Evolutionary conservation across 2,329 filamentous ascomycete species (phyloP), one percentile per base, ranked within the genome.

Genomic region (Trichoderma guizhouense): DNA sequence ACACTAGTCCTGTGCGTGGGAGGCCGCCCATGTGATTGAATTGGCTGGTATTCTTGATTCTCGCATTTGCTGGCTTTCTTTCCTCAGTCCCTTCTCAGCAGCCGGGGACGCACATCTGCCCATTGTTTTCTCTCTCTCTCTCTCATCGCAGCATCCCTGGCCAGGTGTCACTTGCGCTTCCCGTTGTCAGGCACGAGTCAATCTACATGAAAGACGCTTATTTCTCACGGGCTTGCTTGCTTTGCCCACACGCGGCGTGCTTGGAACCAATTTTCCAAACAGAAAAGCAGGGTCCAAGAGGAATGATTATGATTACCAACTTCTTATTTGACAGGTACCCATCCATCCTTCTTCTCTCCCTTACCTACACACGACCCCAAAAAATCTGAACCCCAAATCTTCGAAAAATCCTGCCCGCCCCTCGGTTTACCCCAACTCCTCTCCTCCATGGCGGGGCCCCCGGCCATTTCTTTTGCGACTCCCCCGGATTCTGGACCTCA

Each of bases 391-490:
- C 71, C 34, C 64, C 57, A 72, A 72, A 72, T 61, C 57, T 61
- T 32, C 21, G 18, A 34, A 60, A 51, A 53, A 53, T 24, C 65
- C 34, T 28, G 51, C 62, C 36, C 26, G 47, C 67, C 58, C 71
- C 71, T 72, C 71, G 71, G 39, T 63, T 72, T 69, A 72, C 71
- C 71, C 71, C 71, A 72, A 72, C 26, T 69, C 39, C 26, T 69
- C 39, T n/a, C 39, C 7, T 9, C 28, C 32, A 47, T 43, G 67
- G 51, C 67, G 67, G 67, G 66, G 71, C 15, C 66, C 63, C 60
- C 60, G 61, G 71, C 58, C 71, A 62, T 24, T 43, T 30, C 57
- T 36, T 67, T 43, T 36, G 57, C 30, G 47, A 69, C 65, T 58
- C 71, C 57, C 71, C 71, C 65, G 57, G 71, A 72, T 70, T 71